Conservation (phyloP, 2,329 filamentous ascomycete species). For the Cladosporium colombiae region DNA sequence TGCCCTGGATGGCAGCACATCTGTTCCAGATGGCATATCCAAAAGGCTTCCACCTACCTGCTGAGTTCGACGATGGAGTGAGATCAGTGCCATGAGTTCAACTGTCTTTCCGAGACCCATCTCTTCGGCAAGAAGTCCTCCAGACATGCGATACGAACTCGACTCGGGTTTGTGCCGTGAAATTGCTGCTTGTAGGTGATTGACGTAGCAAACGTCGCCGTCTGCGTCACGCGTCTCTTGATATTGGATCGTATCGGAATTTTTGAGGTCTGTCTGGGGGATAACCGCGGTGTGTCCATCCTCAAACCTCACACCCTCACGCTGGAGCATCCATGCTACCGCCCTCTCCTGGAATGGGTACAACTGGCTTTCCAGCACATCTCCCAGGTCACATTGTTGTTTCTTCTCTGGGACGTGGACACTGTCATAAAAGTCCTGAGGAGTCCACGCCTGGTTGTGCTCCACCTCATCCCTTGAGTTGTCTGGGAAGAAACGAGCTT, state of each 20-base stretch:
- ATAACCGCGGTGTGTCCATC: conserved; percentile 15
- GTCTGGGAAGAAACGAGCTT: conserved; percentile 26
- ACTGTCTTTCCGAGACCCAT: conserved; percentile 84
- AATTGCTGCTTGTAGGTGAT: conserved; percentile 63
- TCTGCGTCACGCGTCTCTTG: conserved; percentile 46
- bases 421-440: conserved; percentile 68
- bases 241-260: conserved; percentile 46
- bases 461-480: conserved; percentile 25
- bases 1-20: conserved; percentile 54
- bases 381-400: conserved; percentile 21
- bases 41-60: conserved; percentile 30
- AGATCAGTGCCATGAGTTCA: conserved; percentile 71
- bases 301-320: conserved; percentile 61
- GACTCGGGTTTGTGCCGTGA: conserved; percentile 38
- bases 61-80: conserved; percentile 56
- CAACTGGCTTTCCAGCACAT: conserved; percentile 43
- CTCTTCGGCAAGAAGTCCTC: conserved; percentile 74
- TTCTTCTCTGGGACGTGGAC: conserved; percentile 61
- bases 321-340: conserved; percentile 67
- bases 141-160: conserved; percentile 49
- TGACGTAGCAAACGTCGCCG: conserved; percentile 56
- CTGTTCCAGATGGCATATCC: conserved; percentile 45
- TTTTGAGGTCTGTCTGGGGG: background rate
- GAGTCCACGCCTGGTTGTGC: conserved; percentile 42
- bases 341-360: conserved; percentile 74